Percentiles rank a stretch among this genome's conserved stretches.
Conservation (phyloP, 495 filamentous ascomycete genomes). For the Articulospora tetracladia region DNA sequence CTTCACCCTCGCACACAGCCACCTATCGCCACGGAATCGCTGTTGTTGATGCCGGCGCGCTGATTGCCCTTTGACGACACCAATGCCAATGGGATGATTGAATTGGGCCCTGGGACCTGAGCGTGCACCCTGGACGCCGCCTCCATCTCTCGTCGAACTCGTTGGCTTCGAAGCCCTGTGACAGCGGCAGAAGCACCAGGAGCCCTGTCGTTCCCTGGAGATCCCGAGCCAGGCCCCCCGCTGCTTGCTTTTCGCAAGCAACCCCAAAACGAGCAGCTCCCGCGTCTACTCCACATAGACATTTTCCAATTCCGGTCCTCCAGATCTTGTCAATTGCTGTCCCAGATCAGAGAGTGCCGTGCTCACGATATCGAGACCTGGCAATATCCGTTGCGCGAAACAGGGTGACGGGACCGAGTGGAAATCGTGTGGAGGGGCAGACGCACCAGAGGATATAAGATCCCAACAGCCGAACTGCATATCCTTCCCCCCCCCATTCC, state of each 20-base stretch:
- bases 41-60: background rate
- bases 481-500: background rate
- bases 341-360: background rate
- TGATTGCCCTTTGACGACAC: background rate
- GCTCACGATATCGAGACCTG: background rate
- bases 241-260: constrained; percentile 9
- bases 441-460: background rate
- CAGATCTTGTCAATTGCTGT: no score
- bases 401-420: background rate
- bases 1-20: no score
- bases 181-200: background rate
- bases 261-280: constrained; percentile 10
- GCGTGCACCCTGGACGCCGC: background rate
- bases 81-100: background rate
- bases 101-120: background rate
- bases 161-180: constrained; percentile 2
- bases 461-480: background rate
- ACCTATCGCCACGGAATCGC: no score
- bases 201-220: constrained; percentile 2
- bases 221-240: background rate
- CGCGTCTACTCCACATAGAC: background rate
- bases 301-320: background rate
- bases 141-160: background rate
- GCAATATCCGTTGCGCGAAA: background rate
- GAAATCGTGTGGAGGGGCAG: background rate